Conservation (phyloP, 441 rosid genomes). For the Erodium trifolium region DNA sequence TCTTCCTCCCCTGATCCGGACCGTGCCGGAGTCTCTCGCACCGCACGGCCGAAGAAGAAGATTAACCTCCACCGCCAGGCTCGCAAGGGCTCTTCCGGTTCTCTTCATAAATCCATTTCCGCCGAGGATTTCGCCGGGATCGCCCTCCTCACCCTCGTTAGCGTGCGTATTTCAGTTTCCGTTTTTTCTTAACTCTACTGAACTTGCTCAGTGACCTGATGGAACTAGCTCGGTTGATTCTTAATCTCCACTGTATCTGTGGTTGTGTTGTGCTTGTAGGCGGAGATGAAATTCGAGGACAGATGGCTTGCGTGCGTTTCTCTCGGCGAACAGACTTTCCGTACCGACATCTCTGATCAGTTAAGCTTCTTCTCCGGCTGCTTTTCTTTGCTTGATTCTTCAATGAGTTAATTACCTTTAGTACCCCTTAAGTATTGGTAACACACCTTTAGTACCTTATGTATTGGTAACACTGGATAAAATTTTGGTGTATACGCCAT, state of each 20-base stretch:
- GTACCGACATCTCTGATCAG: constrained; percentile 67
- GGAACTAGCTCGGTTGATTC: background rate
- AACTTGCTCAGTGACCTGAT: background rate
- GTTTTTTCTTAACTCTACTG: background rate
- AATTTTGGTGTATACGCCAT: no score
- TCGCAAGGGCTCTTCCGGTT: constrained; percentile 22
- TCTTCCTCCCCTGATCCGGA: constrained; percentile 11
- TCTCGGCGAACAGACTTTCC: constrained; percentile 78
- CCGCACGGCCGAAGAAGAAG: constrained; percentile 34
- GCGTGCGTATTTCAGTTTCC: constrained; percentile 25
- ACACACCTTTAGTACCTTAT: no score
- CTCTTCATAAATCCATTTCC: constrained; percentile 25
- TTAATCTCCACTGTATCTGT: background rate
- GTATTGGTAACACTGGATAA: no score
- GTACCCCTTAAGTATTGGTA: no score
- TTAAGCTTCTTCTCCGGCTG: constrained; percentile 19
- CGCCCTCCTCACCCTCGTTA: constrained; percentile 61
- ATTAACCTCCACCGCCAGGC: constrained; percentile 33
- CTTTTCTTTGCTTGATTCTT: background rate
- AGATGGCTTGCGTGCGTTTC: constrained; percentile 87
- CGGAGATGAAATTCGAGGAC: constrained; percentile 76
- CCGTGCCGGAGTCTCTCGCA: constrained; percentile 20
- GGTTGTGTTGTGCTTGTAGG: constrained; percentile 32
- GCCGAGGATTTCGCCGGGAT: constrained; percentile 78
- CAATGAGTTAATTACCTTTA: no score